Evolutionary conservation across 352 stramenopile genomes (phyloP), one percentile per base, ranked within the genome.

Genomic region (Globisporangium sylvaticum): DNA sequence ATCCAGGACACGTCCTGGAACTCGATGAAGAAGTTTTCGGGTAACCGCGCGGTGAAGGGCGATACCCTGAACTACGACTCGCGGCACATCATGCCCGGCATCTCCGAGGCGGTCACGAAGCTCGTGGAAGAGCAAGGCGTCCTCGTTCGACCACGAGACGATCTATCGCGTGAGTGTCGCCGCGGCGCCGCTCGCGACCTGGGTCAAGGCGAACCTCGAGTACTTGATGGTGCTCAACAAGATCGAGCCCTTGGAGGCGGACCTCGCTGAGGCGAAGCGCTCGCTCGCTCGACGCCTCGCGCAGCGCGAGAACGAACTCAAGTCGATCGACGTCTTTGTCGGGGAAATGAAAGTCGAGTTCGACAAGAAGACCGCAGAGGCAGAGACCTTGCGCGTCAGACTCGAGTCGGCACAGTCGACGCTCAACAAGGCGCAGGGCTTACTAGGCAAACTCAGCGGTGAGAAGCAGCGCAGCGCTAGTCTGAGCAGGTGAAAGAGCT

Each of bases 21-120:
- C 64, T 97, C 87, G 14, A 99, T 99, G 94, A 98, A 98, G 68
- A 97, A 97, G 68, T 99, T 99, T 66, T 69, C 99, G 1, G 91
- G 94, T 2, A 97, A 98, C 60, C 88, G 95, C 27, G 94, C 93
- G 1, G 94, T 99, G 4, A 98, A 98, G 65, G 96, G 98, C 50
- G 91, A 99, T 34, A 98, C 99, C 64, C 77, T 98, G 5, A 98
- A 98, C 75, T 99, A 96, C 58, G 95, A 99, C 53, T 91, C 94
- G 4, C 88, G 91, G 31, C 79, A 86, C 0, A 98, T 99, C 67
- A 96, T 87, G 1, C 77, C 84, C 0, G 92, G 97, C 15, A 95
- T 98, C 25, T 90, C 87, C 15, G 95, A 95, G 34, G 75, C 95
- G 7, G 96, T 98, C 27, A 90, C 77, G 52, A 98, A 98, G 52